Conservation (phyloP, 2,329 filamentous ascomycete species). For the Colletotrichum tamarilloi region DNA sequence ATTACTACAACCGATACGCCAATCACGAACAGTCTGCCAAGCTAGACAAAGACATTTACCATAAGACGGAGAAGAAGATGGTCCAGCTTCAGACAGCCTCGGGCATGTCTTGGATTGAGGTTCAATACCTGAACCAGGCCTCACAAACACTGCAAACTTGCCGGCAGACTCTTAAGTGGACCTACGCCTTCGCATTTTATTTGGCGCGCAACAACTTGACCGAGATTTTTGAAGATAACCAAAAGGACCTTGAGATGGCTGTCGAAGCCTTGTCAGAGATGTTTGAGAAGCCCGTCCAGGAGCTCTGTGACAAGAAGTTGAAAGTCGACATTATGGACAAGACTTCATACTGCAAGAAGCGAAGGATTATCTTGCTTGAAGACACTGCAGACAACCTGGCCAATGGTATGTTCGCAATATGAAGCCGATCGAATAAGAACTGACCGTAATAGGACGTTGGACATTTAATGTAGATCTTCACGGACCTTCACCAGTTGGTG, state of each 20-base stretch:
- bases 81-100: slow-evolving; percentile 92
- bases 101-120: slow-evolving; percentile 98
- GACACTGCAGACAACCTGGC: slow-evolving; percentile 94
- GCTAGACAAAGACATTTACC: slow-evolving; percentile 93
- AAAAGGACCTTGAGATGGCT: slow-evolving; percentile 96
- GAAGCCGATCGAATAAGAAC: slow-evolving; percentile 49
- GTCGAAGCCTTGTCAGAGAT: slow-evolving; percentile 98
- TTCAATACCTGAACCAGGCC: slow-evolving; percentile 94
- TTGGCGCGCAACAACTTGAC: slow-evolving; percentile 95
- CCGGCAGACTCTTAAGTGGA: slow-evolving; percentile 99
- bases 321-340: slow-evolving; percentile 99
- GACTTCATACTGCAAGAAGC: slow-evolving; percentile 95
- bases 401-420: slow-evolving; percentile 67
- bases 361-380: slow-evolving; percentile 87
- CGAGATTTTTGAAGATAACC: slow-evolving; percentile 98
- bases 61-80: slow-evolving; percentile 99
- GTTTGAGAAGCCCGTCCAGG: slow-evolving; percentile 96
- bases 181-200: slow-evolving; percentile 98
- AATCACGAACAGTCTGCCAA: slow-evolving; percentile 99
- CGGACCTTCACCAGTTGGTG: slow-evolving; percentile 33
- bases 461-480: slow-evolving; percentile 54
- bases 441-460: slow-evolving; percentile 54
- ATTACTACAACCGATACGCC: slow-evolving; percentile 99
- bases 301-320: slow-evolving; percentile 85
- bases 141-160: slow-evolving; percentile 95